Evolutionary conservation across 371 early-diverging fungal genomes (phyloP), one percentile per base, ranked within the genome.

Genomic region (Sporodiniella umbellata): DNA sequence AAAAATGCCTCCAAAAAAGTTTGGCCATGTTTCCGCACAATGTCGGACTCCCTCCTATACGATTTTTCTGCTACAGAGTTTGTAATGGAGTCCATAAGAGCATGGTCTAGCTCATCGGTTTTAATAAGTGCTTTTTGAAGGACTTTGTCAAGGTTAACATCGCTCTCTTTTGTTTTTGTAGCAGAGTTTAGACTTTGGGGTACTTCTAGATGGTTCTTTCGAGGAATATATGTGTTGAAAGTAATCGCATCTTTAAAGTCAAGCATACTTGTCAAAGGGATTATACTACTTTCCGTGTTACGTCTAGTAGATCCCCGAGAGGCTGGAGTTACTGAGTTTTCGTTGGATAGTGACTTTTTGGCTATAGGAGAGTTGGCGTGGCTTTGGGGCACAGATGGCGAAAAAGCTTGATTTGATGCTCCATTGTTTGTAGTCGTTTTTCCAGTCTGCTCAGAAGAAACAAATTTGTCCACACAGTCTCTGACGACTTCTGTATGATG

Each of bases 1-100:
- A 75, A 44, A 37, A 75, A 73, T 3, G 78, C 58, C 4, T 80
- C 79, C 40, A 85, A 45, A 51, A 85, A 85, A 0, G 78, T 74
- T 21, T 70, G 68, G 1, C 83, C 84, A 50, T 85, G 83, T 12
- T 80, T 69, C 24, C 70, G 68, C 5, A 85, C 59, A 6, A 78
- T 62, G 60, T 85, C 85, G 33, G 68, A 67, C 12, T 68, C 62
- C 45, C 65, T 62, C 14, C 62, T 57, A 11, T 62, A 49, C 15
- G 70, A 54, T 2, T 51, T 43, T 33, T 61, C 67, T 4, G 58
- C 54, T 8, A 56, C 51, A 15, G 78, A 65, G 15, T 78, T 74
- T 3, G 78, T 58, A 19, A 66, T 62, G 8, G 72, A 62, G 37
- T 79, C 75, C 45, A 75, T 73, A 24, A 81, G 53, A 0, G 76